Conservation (phyloP, 495 filamentous ascomycete species). For the Usnea hakonensis region DNA sequence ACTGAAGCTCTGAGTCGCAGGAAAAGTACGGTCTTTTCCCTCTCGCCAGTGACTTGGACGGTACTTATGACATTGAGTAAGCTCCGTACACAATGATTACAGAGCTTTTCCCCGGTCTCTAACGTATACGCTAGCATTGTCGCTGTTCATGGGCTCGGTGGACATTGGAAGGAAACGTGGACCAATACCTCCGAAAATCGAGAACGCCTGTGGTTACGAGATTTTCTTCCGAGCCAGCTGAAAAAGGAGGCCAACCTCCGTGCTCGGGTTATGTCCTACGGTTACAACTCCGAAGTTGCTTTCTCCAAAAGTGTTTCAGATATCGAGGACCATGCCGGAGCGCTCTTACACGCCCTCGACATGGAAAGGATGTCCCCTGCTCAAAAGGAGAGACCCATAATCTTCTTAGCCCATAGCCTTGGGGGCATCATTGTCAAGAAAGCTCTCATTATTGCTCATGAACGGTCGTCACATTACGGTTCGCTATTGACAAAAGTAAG, state of each 20-base stretch:
- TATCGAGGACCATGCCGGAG: conserved; percentile 9
- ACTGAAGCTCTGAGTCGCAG: too few relatives aligned
- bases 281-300: conserved; percentile 19
- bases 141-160: conserved; percentile 13
- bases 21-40: too few relatives aligned
- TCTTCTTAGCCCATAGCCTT: conserved; percentile 57
- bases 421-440: conserved; percentile 54
- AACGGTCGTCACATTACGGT: too few relatives aligned
- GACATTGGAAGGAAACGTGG: conserved; percentile 5
- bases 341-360: conserved; percentile 2
- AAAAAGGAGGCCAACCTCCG: too few relatives aligned
- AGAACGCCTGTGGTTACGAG: conserved; percentile 18
- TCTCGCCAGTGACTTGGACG: too few relatives aligned
- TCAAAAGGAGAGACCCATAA: conserved; percentile 35
- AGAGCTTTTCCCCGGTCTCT: too few relatives aligned
- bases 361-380: not conserved
- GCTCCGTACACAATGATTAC: too few relatives aligned
- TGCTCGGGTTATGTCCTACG: conserved; percentile 30
- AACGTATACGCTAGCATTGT: conserved; percentile 8
- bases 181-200: not conserved
- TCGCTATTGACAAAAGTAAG: too few relatives aligned
- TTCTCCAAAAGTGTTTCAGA: conserved; percentile 8
- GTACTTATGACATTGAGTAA: too few relatives aligned
- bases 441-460: conserved; percentile 11
- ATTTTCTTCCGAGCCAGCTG: conserved; percentile 16